Evolutionary conservation across 495 filamentous ascomycete species (phyloP).

Genomic region (Aspergillus carlsbadensis): DNA sequence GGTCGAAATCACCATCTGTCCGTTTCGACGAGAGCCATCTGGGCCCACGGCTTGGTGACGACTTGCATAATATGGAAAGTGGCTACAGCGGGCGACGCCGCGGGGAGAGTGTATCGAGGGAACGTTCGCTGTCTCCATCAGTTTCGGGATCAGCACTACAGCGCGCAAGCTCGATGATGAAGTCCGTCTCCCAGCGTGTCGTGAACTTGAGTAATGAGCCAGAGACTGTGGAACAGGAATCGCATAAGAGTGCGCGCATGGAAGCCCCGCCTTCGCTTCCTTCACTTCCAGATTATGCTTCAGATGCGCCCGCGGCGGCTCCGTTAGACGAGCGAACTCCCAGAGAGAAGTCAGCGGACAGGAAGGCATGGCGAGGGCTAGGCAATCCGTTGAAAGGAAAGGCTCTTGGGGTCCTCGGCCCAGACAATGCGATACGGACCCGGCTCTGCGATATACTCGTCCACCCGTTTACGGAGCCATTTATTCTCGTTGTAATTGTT

Average conservation of each 20-base stretch:
- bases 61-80: constrained; percentile 63
- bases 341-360: constrained; percentile 43
- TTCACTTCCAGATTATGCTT: constrained; percentile 50
- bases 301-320: constrained; percentile 50
- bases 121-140: constrained; percentile 67
- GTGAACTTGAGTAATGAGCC: constrained; percentile 94
- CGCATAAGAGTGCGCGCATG: constrained; percentile 48
- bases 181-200: constrained; percentile 95
- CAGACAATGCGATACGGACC: constrained; percentile 70
- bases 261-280: constrained; percentile 59
- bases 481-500: constrained; percentile 84
- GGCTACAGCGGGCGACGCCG: constrained; percentile 44
- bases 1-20: constrained; percentile 59
- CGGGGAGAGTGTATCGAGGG: constrained; percentile 50
- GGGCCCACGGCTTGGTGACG: constrained; percentile 60
- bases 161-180: constrained; percentile 86
- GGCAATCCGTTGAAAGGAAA: constrained; percentile 86
- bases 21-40: constrained; percentile 38
- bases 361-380: constrained; percentile 44
- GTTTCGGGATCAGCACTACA: constrained; percentile 64
- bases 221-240: constrained; percentile 72
- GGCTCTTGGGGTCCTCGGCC: constrained; percentile 79
- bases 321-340: constrained; percentile 28
- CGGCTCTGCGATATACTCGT: constrained; percentile 85
- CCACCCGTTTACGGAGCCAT: constrained; percentile 80